Percentiles rank a stretch among this genome's conserved stretches.
phyloP scores from a whole-genome alignment of 495 filamentous ascomycete species.

The Xylaria grammica region DNA sequence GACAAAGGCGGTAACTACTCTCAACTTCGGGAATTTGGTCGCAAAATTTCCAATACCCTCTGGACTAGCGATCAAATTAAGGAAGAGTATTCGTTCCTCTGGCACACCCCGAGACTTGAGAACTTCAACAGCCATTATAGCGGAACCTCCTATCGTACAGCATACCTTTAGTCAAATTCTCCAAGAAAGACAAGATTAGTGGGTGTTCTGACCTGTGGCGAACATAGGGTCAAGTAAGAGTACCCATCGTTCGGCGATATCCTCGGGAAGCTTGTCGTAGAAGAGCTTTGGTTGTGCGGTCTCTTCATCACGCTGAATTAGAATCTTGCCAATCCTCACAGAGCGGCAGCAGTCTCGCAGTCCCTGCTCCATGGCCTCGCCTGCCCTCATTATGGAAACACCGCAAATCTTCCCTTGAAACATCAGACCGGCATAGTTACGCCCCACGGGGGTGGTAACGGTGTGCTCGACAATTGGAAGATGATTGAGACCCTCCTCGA shows the following conservation, averaged over 20 bases:
- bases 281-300: constrained; percentile 89
- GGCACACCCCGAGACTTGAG: constrained; percentile 88
- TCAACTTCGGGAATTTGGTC: constrained; percentile 85
- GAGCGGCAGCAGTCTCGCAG: constrained; percentile 94
- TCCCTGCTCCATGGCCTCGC: constrained; percentile 98
- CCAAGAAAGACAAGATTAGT: constrained; percentile 15
- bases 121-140: constrained; percentile 94
- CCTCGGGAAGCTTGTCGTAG: constrained; percentile 94
- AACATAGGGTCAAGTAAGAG: constrained; percentile 98
- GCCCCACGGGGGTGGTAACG: constrained; percentile 88
- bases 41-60: constrained; percentile 91
- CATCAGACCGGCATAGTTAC: constrained; percentile 85
- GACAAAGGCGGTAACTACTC: constrained; percentile 95
- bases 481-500: constrained; percentile 97
- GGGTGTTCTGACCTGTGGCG: constrained; percentile 74
- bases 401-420: constrained; percentile 99
- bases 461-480: constrained; percentile 86
- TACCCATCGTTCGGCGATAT: constrained; percentile 91
- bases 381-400: constrained; percentile 97
- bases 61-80: constrained; percentile 95
- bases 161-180: constrained; percentile 7
- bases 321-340: constrained; percentile 95
- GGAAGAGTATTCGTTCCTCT: constrained; percentile 91
- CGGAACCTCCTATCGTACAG: constrained; percentile 76
- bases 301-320: constrained; percentile 97